A percentile compares a stretch with the other conserved stretches of the same genome.
These are phyloP conservation scores for Globisporangium viniferum DNA, from an alignment of 352 stramenopile genomes.

Conservation along the genomic window DNA sequence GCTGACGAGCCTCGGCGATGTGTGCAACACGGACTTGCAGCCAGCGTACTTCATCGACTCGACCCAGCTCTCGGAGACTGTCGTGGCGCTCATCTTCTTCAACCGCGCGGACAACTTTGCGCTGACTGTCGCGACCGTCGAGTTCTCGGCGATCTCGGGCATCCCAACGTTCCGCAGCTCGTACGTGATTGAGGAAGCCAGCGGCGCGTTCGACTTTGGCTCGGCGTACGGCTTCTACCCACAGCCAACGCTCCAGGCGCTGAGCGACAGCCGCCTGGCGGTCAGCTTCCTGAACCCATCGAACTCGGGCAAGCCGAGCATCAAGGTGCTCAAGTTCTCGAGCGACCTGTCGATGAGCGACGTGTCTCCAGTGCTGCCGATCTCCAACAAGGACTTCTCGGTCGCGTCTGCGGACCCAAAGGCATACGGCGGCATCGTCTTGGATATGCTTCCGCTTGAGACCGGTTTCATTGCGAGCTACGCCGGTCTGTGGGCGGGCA, in stretches of 20 bases:
- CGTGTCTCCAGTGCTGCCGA: constrained; percentile 53
- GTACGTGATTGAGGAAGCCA: constrained; percentile 62
- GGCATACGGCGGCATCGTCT: constrained; percentile 41
- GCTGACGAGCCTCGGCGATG: constrained; percentile 25
- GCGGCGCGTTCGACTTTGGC: constrained; percentile 68
- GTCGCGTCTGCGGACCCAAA: constrained; percentile 51
- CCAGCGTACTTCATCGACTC: constrained; percentile 73
- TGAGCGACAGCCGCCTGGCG: constrained; percentile 53
- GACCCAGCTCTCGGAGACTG: constrained; percentile 56
- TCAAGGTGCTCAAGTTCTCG: constrained; percentile 71
- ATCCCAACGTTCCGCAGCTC: constrained; percentile 62
- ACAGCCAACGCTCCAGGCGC: constrained; percentile 50
- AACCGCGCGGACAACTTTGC: constrained; percentile 73
- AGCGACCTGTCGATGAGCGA: constrained; percentile 50
- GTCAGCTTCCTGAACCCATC: constrained; percentile 76
- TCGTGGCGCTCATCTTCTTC: constrained; percentile 65
- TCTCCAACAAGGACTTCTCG: constrained; percentile 74
- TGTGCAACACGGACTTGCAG: constrained; percentile 55
- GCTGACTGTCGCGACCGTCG: constrained; percentile 61
- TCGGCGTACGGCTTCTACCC: constrained; percentile 62
- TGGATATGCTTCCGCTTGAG: constrained; percentile 55
- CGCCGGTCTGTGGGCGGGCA: constrained; percentile 46
- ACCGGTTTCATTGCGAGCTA: constrained; percentile 58
- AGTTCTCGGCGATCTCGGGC: constrained; percentile 56
- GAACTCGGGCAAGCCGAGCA: constrained; percentile 64